Conservation (phyloP, 2,329 filamentous ascomycete species). For the Ilyonectria destructans region DNA sequence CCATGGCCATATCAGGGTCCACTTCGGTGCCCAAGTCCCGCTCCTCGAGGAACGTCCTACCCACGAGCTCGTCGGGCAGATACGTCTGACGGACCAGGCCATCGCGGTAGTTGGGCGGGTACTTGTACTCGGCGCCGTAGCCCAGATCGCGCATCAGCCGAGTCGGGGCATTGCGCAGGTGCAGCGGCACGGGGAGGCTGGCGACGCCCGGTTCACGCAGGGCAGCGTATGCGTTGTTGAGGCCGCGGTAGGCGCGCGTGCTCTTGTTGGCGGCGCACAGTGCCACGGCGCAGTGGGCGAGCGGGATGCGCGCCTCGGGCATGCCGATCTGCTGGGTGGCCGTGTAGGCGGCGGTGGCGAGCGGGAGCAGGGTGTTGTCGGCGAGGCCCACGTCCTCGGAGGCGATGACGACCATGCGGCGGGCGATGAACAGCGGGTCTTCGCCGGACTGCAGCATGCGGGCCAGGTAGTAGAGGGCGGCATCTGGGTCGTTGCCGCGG, state of each 20-base stretch:
- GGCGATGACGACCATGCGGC: conserved; percentile 94
- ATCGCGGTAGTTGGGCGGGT: conserved; percentile 91
- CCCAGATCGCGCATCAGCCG: conserved; percentile 93
- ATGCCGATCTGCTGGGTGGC: conserved; percentile 95
- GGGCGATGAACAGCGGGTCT: conserved; percentile 92
- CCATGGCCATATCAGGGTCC: conserved; percentile 77
- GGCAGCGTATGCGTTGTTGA: conserved; percentile 86
- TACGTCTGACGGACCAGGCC: conserved; percentile 91
- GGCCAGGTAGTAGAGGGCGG: conserved; percentile 92
- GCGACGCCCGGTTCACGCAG: conserved; percentile 89
- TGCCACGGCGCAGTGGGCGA: conserved; percentile 90
- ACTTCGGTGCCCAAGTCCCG: conserved; percentile 84
- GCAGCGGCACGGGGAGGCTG: conserved; percentile 85
- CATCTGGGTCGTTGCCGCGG: conserved; percentile 88
- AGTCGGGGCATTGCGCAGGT: conserved; percentile 93
- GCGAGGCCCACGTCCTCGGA: conserved; percentile 95
- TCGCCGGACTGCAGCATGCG: conserved; percentile 97
- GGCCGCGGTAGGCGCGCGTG: conserved; percentile 86
- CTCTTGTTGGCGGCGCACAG: conserved; percentile 88
- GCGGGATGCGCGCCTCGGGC: conserved; percentile 93
- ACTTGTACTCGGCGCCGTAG: conserved; percentile 94
- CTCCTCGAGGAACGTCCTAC: conserved; percentile 84
- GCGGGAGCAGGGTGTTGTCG: conserved; percentile 85
- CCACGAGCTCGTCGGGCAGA: conserved; percentile 83
- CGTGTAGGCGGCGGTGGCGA: conserved; percentile 89